Evolutionary conservation across 2,329 filamentous ascomycete genomes (phyloP), one percentile per base, ranked within the genome.

Genomic region (Paecilomyces sp.): DNA sequence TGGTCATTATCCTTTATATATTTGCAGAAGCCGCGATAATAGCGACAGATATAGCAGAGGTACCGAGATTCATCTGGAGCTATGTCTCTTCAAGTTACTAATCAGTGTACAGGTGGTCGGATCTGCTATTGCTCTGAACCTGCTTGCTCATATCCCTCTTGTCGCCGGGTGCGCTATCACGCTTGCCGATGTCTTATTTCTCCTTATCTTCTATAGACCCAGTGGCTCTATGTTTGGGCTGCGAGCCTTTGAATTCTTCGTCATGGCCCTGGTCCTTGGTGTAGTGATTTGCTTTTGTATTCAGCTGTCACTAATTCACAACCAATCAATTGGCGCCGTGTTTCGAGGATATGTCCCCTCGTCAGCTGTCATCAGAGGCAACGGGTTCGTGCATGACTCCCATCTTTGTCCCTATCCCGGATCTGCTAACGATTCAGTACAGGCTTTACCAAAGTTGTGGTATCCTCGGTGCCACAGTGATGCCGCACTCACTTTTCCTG

Each of bases 31-130:
- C 81, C 3, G 86, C 87, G 61, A 90, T 90, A 60, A 85, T 90
- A 57, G 87, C 87, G 0, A 90, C 87, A 0, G 87, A 90, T 69
- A 85, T 90, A 63, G 87, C 87, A 59, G 87, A 89, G 74, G 83
- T 83, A 66, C 64, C 74, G 65, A n/a, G 22, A n/a, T 11, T 7
- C 8, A n/a, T 51, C 36, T 8, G 3, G 34, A 9, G 34, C 52
- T 31, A n/a, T 30, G 15, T 8, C 18, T 36, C 8, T 25, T 30
- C 11, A 56, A 34, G 36, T 30, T 56, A 18, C 36, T 61, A 31
- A 57, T 54, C 34, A 28, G 13, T 57, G 18, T 52, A n/a, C 62
- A 79, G 79, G 82, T 85, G 57, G 79, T 85, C 64, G 82, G 82
- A 51, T 82, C 80, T 8, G 82, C 82, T 8, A 85, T 85, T 63